Conservation (phyloP, 768 basidiomycete genomes). For the Pleurotus giganteus region DNA sequence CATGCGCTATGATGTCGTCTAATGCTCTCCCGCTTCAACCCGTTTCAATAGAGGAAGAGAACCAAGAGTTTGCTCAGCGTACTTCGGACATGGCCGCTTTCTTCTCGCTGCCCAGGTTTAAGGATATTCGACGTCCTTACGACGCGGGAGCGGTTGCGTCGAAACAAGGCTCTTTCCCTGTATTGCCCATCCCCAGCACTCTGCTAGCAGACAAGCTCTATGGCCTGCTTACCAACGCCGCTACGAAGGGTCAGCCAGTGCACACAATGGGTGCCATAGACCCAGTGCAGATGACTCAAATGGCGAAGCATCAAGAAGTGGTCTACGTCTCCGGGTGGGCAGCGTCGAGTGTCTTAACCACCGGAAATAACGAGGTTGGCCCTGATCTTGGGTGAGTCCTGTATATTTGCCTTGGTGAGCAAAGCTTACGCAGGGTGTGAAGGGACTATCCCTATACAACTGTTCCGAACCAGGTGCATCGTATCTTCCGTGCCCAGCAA, state of each 20-base stretch:
- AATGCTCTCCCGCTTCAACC: constrained; percentile 52
- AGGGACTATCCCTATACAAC: constrained; percentile 97
- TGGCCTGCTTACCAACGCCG: constrained; percentile 58
- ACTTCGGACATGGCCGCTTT: constrained; percentile 66
- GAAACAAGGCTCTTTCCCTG: constrained; percentile 86
- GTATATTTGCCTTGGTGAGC: not conserved
- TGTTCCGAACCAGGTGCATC: constrained; percentile 93
- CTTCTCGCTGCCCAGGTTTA: constrained; percentile 76
- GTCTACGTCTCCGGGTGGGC: constrained; percentile 96
- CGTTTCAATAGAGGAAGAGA: constrained; percentile 58
- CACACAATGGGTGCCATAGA: constrained; percentile 95
- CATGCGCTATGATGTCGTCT: constrained; percentile 42
- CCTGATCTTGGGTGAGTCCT: constrained; percentile 83
- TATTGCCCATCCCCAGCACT: constrained; percentile 71
- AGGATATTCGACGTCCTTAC: constrained; percentile 75
- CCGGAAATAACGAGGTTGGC: constrained; percentile 88
- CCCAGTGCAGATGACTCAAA: constrained; percentile 93
- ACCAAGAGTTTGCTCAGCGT: constrained; percentile 55
- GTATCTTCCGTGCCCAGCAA: constrained; percentile 88
- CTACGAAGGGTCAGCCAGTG: constrained; percentile 63
- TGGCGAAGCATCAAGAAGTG: constrained; percentile 83
- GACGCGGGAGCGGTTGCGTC: constrained; percentile 75
- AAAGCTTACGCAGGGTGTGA: not conserved
- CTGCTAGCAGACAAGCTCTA: constrained; percentile 88
- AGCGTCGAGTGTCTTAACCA: constrained; percentile 80